Conservation (phyloP, 2,329 filamentous ascomycete genomes). For the Fusarium luffae region DNA sequence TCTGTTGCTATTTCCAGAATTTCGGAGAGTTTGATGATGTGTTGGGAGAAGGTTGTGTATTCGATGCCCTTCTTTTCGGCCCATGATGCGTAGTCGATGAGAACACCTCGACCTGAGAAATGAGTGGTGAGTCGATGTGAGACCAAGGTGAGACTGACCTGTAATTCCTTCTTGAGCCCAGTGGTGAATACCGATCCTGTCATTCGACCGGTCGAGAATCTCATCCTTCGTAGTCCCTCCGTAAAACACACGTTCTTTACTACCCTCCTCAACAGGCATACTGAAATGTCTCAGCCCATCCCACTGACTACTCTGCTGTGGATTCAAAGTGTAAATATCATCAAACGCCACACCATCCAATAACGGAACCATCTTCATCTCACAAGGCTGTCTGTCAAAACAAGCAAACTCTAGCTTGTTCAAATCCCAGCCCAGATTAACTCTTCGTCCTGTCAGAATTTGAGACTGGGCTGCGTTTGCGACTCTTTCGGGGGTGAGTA, state of each 20-base stretch:
- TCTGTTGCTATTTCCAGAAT: slow-evolving; percentile 53
- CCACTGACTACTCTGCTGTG: slow-evolving; percentile 64
- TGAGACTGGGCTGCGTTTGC: slow-evolving; percentile 58
- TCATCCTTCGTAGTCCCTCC: slow-evolving; percentile 59
- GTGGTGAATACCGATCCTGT: slow-evolving; percentile 60
- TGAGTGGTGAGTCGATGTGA: fast-evolving
- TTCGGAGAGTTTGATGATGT: slow-evolving; percentile 47
- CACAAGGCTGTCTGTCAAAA: slow-evolving; percentile 61
- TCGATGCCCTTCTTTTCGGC: slow-evolving; percentile 52
- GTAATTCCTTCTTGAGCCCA: slow-evolving; percentile 55
- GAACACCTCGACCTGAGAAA: slow-evolving; percentile 57
- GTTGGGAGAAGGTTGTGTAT: slow-evolving; percentile 56
- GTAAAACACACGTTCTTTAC: slow-evolving; percentile 58
- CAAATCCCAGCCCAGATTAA: slow-evolving; percentile 66
- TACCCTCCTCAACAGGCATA: slow-evolving; percentile 51
- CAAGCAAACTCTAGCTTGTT: slow-evolving; percentile 66
- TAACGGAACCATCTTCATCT: slow-evolving; percentile 62
- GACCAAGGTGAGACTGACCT: too few relatives aligned
- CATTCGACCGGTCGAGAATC: slow-evolving; percentile 56
- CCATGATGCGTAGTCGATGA: slow-evolving; percentile 62
- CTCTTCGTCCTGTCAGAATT: slow-evolving; percentile 62
- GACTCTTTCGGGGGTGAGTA: slow-evolving; percentile 64
- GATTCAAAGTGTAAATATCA: slow-evolving; percentile 62
- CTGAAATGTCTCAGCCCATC: slow-evolving; percentile 63
- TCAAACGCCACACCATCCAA: slow-evolving; percentile 61